These are phyloP conservation scores for Talaromyces marneffei DNA, from an alignment of 2,329 filamentous ascomycete species.

Conservation along the genomic window DNA sequence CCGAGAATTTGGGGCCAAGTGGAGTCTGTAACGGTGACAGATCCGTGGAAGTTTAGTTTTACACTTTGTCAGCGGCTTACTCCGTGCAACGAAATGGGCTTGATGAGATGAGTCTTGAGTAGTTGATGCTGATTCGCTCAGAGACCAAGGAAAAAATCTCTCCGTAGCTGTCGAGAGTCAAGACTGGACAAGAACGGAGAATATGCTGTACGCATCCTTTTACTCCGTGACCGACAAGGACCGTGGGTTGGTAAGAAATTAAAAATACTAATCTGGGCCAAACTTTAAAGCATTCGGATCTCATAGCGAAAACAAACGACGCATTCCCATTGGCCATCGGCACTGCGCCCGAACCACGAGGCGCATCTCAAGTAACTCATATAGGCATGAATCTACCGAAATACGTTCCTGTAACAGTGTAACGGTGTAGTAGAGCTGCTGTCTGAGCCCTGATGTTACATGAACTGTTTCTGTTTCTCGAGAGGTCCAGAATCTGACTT, in stretches of 20 bases:
- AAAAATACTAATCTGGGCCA: not conserved
- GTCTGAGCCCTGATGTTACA: not conserved
- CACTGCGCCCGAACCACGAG: constrained; percentile 3
- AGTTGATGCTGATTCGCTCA: not conserved
- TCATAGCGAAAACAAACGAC: constrained; percentile 1
- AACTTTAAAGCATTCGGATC: constrained; percentile 3
- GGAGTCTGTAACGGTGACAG: constrained; percentile 11
- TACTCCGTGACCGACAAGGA: not conserved
- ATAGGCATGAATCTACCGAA: not conserved
- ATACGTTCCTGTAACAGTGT: not conserved
- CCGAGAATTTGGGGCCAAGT: constrained; percentile 10
- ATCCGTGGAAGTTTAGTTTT: not conserved
- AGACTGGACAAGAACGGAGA: not conserved
- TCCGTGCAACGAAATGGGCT: too few relatives aligned
- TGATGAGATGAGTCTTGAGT: too few relatives aligned
- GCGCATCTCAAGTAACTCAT: not conserved
- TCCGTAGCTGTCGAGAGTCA: not conserved
- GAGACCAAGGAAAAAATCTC: not conserved
- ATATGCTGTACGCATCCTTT: not conserved
- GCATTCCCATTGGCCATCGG: constrained; percentile 1
- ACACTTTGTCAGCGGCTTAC: not conserved
- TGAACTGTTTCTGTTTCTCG: not conserved
- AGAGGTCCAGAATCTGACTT: too few relatives aligned
- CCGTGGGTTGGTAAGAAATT: not conserved
- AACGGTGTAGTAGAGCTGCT: not conserved